phyloP scores from a whole-genome alignment of 371 early-diverging fungal species.

The Rhizopus microsporus region DNA sequence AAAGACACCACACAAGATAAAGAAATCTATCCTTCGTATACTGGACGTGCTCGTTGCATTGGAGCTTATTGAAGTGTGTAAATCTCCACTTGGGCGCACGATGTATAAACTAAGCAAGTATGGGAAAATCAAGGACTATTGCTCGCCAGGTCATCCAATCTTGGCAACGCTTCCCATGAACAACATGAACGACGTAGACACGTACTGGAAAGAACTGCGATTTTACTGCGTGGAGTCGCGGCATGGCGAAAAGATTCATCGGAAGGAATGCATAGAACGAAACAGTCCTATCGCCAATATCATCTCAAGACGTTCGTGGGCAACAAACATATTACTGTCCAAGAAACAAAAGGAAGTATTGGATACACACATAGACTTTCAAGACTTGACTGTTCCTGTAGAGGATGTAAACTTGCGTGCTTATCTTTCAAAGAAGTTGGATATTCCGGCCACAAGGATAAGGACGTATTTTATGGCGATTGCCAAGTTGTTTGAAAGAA shows the following conservation, averaged over 20 bases:
- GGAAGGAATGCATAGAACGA: background rate
- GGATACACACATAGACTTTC: constrained; percentile 14
- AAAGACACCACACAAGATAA: background rate
- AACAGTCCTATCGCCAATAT: constrained; percentile 14
- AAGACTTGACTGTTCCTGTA: constrained; percentile 5
- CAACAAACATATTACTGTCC: background rate
- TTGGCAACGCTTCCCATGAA: constrained; percentile 3
- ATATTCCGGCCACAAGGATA: background rate
- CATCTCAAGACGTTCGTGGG: background rate
- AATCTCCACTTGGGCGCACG: background rate
- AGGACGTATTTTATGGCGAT: constrained; percentile 11
- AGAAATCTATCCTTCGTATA: background rate
- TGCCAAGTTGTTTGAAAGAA: constrained; percentile 5
- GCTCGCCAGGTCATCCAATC: background rate
- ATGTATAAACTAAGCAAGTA: background rate
- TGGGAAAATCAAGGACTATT: constrained; percentile 8
- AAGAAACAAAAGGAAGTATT: constrained; percentile 7
- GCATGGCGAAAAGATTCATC: background rate
- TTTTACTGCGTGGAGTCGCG: background rate
- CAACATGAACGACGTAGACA: background rate
- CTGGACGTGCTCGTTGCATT: constrained; percentile 1
- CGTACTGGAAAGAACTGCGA: constrained; percentile 16
- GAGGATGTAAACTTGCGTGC: background rate
- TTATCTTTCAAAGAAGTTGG: constrained; percentile 5
- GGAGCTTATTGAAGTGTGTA: constrained; percentile 1